Base-by-base conservation (phyloP, 1,139 yeast species). In the Lodderomyces beijingensis region DNA sequence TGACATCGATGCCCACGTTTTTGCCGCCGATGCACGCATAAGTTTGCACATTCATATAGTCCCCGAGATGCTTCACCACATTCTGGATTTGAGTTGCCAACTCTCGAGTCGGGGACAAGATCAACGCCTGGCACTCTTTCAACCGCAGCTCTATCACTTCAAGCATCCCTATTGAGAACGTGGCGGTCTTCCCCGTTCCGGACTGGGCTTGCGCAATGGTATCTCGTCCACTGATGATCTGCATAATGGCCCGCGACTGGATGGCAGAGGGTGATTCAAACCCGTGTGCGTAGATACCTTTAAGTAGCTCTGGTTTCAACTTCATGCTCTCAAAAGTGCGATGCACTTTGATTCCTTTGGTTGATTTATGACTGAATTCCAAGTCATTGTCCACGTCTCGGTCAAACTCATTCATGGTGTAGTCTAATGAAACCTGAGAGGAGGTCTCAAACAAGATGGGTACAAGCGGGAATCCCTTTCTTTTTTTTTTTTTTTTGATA, bases 101-200 rank as follows among this genome's bases (percentile, higher is more conserved):
- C 56, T 91, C 98, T 65, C 98, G 74, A 2, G 97, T 91, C n/a
- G 98, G 97, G 4, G 96, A 86, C 32, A 91, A 65, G 8, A 91
- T 83, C 31, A 91, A 65, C 4, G 95, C 95, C 58, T 85, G 95
- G 29, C 80, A 70, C 34, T 82, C 88, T 46, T 75, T 71, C 35
- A 75, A 65, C 40, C 70, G 74, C 17, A 83, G 56, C 43, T 88
- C 95, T 14, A 87, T 68, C 13, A 73, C 87, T 55, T 89, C 88
- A 35, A 91, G 65, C 81, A 86, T 82, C 8, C 96, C 95, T 37
- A 91, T 87, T 11, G 95, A 74, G 55, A 91, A 91, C 0, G 98
- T 91, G 14, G 97, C 98, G 0, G 98, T 91, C 57, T 91, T 91
- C 51, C 98, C 98, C 1, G 98, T 91, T 41, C 98, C 98, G 4